Evolutionary conservation across 257 asterid genomes (phyloP).

Genomic region (Solanum lycopersicoides): DNA sequence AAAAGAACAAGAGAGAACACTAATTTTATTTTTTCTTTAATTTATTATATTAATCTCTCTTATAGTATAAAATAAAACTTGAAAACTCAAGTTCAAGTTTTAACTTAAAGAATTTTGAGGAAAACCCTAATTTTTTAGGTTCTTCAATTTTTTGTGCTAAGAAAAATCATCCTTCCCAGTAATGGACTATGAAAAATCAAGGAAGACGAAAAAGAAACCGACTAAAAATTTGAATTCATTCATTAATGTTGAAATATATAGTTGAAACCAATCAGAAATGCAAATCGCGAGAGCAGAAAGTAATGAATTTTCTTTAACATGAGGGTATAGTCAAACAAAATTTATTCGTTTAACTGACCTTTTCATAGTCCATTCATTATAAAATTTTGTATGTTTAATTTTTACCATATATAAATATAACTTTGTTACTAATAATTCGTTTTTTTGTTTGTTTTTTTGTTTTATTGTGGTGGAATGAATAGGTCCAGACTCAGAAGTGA

Average conservation of each 20-base stretch:
- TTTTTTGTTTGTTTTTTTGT: not conserved
- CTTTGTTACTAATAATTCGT: not conserved
- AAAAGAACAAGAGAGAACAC: not conserved
- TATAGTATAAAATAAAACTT: not conserved
- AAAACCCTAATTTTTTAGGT: not conserved
- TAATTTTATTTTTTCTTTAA: not conserved
- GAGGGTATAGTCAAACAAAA: not conserved
- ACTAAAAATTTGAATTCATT: not conserved
- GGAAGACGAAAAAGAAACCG: not conserved
- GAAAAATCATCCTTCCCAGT: not conserved
- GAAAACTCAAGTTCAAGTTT: not conserved
- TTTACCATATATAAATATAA: not conserved
- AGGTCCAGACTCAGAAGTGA: slow-evolving; percentile 77
- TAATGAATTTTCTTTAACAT: not conserved
- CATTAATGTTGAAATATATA: not conserved
- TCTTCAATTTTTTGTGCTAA: not conserved
- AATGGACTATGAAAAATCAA: not conserved
- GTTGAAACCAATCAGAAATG: not conserved
- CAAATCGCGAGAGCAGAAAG: not conserved
- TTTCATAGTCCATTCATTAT: not conserved
- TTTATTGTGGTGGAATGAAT: not conserved
- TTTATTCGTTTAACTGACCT: not conserved
- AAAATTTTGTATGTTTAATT: not conserved
- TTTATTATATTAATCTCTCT: not conserved
- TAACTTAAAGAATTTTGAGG: not conserved